These are phyloP conservation scores for Letharia columbiana DNA, from an alignment of 495 filamentous ascomycete species.

Conservation along the genomic window DNA sequence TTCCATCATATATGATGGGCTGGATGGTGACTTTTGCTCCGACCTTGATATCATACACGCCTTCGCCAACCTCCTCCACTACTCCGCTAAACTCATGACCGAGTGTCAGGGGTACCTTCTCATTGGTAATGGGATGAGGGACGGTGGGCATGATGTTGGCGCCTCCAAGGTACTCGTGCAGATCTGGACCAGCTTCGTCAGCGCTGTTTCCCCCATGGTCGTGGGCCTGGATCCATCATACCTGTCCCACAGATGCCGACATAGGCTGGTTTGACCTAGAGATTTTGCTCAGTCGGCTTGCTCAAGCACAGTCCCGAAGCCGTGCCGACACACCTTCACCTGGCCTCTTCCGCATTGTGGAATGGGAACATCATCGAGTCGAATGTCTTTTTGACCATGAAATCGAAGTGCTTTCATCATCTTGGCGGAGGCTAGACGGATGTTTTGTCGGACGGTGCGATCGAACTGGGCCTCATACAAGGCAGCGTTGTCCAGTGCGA, in stretches of 20 bases:
- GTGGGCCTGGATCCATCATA: conserved; percentile 20
- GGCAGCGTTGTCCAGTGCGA: not conserved
- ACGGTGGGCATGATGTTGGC: conserved; percentile 46
- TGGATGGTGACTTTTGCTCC: conserved; percentile 51
- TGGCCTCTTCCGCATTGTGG: conserved; percentile 34
- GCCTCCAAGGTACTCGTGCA: conserved; percentile 53
- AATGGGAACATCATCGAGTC: conserved; percentile 36
- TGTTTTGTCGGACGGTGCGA: not conserved
- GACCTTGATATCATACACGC: conserved; percentile 40
- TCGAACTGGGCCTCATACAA: not conserved
- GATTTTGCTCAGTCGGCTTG: not conserved
- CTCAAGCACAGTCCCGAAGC: not conserved
- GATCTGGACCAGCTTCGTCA: conserved; percentile 32
- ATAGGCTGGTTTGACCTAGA: conserved; percentile 44
- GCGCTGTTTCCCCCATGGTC: not conserved
- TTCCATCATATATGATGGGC: conserved; percentile 52
- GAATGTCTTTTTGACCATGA: conserved; percentile 35
- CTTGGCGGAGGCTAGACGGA: not conserved
- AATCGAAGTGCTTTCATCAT: conserved; percentile 40
- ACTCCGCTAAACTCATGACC: conserved; percentile 57
- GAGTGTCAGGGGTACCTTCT: conserved; percentile 47
- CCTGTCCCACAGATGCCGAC: conserved; percentile 52
- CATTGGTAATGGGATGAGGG: conserved; percentile 48
- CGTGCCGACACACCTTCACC: conserved; percentile 31
- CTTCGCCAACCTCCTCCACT: conserved; percentile 49